These are phyloP conservation scores for Ulmus americana DNA, from an alignment of 331 rosid species.

Conservation along the genomic window DNA sequence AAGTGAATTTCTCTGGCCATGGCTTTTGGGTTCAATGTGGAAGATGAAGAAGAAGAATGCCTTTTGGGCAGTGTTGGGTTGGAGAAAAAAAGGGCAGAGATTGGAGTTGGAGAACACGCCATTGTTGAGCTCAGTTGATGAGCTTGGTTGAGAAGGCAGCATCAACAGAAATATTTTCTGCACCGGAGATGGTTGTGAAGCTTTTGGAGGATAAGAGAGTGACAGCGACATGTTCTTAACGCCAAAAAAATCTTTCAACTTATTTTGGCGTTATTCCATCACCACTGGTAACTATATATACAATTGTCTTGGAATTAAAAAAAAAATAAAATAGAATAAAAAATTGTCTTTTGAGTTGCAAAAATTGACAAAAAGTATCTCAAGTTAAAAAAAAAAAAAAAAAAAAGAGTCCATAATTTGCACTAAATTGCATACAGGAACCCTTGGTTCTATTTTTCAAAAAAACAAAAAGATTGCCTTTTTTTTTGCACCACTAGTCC, in stretches of 20 bases:
- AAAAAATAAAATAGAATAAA: too few species aligned
- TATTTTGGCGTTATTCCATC: background rate
- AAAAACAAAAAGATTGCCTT: too few species aligned
- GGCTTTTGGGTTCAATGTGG: constrained; percentile 42
- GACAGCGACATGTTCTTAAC: background rate
- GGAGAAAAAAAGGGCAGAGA: constrained; percentile 50
- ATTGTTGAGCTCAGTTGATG: constrained; percentile 29
- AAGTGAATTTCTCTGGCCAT: constrained; percentile 66
- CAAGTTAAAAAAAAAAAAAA: too few species aligned
- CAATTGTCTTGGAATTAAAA: too few species aligned
- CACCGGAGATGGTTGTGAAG: constrained; percentile 13
- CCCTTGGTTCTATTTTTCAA: too few species aligned
- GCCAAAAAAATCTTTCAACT: background rate
- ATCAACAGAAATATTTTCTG: constrained; percentile 5
- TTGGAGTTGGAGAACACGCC: constrained; percentile 56
- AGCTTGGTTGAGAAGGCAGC: constrained; percentile 6
- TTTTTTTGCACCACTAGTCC: too few species aligned
- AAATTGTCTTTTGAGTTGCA: too few species aligned
- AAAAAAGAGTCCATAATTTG: too few species aligned
- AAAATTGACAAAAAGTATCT: too few species aligned
- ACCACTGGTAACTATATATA: too few species aligned
- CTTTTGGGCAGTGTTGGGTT: constrained; percentile 37
- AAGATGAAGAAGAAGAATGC: constrained; percentile 31
- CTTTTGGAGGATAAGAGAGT: constrained; percentile 1
- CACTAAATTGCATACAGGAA: too few species aligned